phyloP scores from a whole-genome alignment of 306 rosid species.

The Ammopiptanthus mongolicus region DNA sequence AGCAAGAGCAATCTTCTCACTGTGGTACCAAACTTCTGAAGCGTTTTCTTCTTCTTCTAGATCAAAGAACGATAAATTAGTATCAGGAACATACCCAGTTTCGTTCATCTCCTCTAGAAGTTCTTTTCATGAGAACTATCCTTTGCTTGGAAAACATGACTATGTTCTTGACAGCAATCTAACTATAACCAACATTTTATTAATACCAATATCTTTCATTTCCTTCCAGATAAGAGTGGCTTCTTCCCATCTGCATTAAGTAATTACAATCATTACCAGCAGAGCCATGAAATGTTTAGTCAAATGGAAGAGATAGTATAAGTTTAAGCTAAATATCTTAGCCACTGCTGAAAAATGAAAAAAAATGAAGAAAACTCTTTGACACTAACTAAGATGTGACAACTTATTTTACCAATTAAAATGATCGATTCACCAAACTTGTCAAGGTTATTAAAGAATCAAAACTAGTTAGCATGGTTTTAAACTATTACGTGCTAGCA shows the following conservation, averaged over 20 bases:
- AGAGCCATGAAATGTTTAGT: not conserved
- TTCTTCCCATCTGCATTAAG: conserved; percentile 81
- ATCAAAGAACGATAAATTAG: conserved; percentile 65
- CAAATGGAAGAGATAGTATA: conserved; percentile 3
- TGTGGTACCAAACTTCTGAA: conserved; percentile 76
- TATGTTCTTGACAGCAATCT: conserved; percentile 63
- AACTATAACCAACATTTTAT: conserved; percentile 72
- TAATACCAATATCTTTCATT: conserved; percentile 75
- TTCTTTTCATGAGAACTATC: conserved; percentile 60
- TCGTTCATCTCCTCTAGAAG: conserved; percentile 59
- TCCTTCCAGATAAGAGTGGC: conserved; percentile 70
- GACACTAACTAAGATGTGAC: not conserved
- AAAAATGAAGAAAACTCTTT: not conserved
- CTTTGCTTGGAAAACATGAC: conserved; percentile 76
- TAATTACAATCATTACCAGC: not conserved
- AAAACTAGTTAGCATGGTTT: not conserved
- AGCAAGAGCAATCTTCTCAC: conserved; percentile 80
- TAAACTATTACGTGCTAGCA: conserved; percentile 62
- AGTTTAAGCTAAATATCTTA: not conserved
- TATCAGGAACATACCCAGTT: conserved; percentile 63
- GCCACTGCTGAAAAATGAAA: conserved; percentile 6
- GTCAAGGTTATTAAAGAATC: not conserved
- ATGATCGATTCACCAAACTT: not conserved
- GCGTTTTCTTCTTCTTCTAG: conserved; percentile 73
- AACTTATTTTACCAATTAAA: not conserved